phyloP scores from a whole-genome alignment of 306 rosid genomes.

The Vachellia pachyceras region DNA sequence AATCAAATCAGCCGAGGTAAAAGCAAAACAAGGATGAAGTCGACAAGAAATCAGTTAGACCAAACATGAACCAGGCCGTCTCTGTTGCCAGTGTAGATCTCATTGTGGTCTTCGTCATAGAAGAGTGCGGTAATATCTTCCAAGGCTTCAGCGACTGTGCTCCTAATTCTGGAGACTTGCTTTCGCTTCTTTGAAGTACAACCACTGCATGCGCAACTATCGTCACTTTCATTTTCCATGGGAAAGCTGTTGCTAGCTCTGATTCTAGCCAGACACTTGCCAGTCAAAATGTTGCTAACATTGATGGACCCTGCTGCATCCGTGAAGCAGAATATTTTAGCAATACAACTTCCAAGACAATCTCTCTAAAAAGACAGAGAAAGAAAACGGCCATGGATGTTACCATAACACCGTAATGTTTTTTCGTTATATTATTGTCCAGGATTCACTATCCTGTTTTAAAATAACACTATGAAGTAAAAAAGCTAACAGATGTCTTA shows the following conservation, averaged over 20 bases:
- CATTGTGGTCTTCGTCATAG: constrained; percentile 93
- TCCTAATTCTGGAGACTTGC: constrained; percentile 59
- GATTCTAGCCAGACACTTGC: constrained; percentile 91
- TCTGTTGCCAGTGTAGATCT: constrained; percentile 89
- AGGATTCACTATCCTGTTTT: neutral
- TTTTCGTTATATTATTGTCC: neutral
- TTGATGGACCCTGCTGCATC: constrained; percentile 91
- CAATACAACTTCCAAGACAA: neutral
- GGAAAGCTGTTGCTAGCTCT: constrained; percentile 65
- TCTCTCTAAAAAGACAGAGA: neutral
- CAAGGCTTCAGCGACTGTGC: constrained; percentile 87
- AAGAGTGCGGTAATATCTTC: constrained; percentile 97
- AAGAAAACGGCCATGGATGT: neutral
- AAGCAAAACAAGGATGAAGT: constrained; percentile 32
- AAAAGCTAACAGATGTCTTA: no score
- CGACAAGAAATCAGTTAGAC: constrained; percentile 65
- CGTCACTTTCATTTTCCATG: constrained; percentile 48
- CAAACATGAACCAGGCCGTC: constrained; percentile 92
- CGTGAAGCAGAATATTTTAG: constrained; percentile 37
- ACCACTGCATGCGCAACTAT: constrained; percentile 41
- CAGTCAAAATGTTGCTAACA: constrained; percentile 90
- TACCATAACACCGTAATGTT: neutral
- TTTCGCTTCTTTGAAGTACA: constrained; percentile 56
- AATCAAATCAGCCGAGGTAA: constrained; percentile 45
- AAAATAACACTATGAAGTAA: neutral